These are phyloP conservation scores for Suhomyces chickasaworum DNA, from an alignment of 1,139 yeast genomes.

Conservation along the genomic window DNA sequence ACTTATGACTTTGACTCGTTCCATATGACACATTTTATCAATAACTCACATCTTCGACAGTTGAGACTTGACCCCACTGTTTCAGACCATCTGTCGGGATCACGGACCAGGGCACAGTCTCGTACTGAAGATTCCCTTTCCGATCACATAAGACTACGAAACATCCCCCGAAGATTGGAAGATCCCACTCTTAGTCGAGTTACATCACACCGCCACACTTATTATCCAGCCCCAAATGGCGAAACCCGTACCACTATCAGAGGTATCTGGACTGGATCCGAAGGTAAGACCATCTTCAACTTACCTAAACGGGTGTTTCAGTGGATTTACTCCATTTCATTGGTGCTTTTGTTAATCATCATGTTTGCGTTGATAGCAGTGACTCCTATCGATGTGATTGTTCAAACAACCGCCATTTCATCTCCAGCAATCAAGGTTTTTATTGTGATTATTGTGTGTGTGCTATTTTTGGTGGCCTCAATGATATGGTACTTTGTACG, in stretches of 20 bases:
- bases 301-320: conserved; percentile 42
- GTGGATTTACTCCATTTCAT: conserved; percentile 60
- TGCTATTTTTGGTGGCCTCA: conserved; percentile 54
- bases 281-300: conserved; percentile 19
- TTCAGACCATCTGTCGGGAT: not conserved
- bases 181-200: not conserved
- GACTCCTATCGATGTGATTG: conserved; percentile 74
- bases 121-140: conserved; percentile 2
- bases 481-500: conserved; percentile 53
- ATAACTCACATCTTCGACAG: not conserved
- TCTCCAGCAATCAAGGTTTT: conserved; percentile 67
- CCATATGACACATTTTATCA: conserved; percentile 1
- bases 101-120: conserved; percentile 1
- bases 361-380: conserved; percentile 56
- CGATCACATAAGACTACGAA: conserved; percentile 7
- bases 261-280: conserved; percentile 10
- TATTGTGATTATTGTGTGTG: conserved; percentile 74
- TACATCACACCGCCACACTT: not conserved
- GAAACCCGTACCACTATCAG: conserved; percentile 7
- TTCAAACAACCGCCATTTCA: conserved; percentile 58
- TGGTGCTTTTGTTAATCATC: conserved; percentile 48
- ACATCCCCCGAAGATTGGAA: not conserved
- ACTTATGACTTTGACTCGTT: not conserved
- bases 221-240: conserved; percentile 1
- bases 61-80: not conserved